phyloP scores from a whole-genome alignment of 1,284 basidiomycete species.

The Trametes hirsuta region DNA sequence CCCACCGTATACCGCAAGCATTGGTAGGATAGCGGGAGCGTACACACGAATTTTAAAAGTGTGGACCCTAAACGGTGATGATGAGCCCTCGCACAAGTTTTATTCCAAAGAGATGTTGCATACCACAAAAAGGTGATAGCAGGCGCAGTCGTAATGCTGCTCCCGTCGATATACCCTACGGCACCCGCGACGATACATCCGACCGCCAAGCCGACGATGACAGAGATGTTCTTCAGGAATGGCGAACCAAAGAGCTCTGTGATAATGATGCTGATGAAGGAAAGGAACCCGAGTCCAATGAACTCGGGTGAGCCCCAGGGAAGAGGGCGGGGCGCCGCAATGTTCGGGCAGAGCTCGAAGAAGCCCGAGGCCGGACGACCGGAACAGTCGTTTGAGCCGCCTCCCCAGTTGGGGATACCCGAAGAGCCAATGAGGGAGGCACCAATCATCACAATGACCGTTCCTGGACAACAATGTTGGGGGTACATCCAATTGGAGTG shows the following conservation, averaged over 20 bases:
- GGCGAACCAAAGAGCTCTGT: slow-evolving; percentile 82
- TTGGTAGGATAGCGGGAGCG: slow-evolving; percentile 80
- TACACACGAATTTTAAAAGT: slow-evolving; percentile 83
- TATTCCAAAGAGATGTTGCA: not conserved
- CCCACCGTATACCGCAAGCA: slow-evolving; percentile 78
- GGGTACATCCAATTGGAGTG: not conserved
- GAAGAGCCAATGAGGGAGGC: slow-evolving; percentile 74
- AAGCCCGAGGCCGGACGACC: slow-evolving; percentile 61
- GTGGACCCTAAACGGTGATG: slow-evolving; percentile 55
- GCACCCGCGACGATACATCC: slow-evolving; percentile 82
- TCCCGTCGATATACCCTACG: slow-evolving; percentile 71
- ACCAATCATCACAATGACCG: slow-evolving; percentile 79
- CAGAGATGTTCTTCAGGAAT: slow-evolving; percentile 79
- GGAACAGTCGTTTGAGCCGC: slow-evolving; percentile 74
- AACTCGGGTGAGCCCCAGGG: slow-evolving; percentile 83
- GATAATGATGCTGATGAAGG: slow-evolving; percentile 77
- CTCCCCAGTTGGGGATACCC: slow-evolving; percentile 83
- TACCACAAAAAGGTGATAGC: slow-evolving; percentile 82
- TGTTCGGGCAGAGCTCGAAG: slow-evolving; percentile 73
- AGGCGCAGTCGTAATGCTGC: slow-evolving; percentile 66
- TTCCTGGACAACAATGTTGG: slow-evolving; percentile 43
- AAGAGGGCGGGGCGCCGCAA: slow-evolving; percentile 58
- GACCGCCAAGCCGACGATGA: slow-evolving; percentile 74
- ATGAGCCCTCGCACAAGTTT: not conserved
- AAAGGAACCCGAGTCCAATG: slow-evolving; percentile 85